Conservation (phyloP, 805 yeast genomes). For the Lipomyces chichibuensis region DNA sequence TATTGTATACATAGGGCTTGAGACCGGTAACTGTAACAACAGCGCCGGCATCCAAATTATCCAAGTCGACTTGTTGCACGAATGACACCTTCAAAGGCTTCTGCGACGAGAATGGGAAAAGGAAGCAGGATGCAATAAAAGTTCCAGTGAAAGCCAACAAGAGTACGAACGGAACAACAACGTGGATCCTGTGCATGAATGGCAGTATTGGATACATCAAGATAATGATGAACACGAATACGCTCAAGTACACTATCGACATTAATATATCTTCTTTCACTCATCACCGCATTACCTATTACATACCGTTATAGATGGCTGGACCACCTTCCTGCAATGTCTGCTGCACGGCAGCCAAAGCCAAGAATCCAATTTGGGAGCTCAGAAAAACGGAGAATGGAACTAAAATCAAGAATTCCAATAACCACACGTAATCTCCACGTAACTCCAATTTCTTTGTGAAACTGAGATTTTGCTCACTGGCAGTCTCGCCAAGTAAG, state of each 20-base stretch:
- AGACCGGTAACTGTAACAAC: conserved; percentile 51
- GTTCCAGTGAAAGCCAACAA: conserved; percentile 35
- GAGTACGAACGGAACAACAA: conserved; percentile 32
- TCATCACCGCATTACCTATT: background rate
- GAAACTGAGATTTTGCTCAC: conserved; percentile 52
- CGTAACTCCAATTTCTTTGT: conserved; percentile 41
- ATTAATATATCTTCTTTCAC: background rate
- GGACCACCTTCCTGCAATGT: conserved; percentile 66
- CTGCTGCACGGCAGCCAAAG: conserved; percentile 68
- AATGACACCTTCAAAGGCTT: conserved; percentile 76
- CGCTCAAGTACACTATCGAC: conserved; percentile 22
- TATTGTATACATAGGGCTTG: conserved; percentile 55
- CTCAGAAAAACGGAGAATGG: conserved; percentile 64
- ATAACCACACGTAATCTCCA: conserved; percentile 75
- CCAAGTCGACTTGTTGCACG: conserved; percentile 61
- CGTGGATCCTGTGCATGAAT: conserved; percentile 32
- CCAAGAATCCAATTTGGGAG: conserved; percentile 58
- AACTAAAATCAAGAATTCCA: conserved; percentile 69
- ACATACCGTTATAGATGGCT: conserved; percentile 29
- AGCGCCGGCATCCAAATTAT: conserved; percentile 38
- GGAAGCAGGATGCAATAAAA: conserved; percentile 36
- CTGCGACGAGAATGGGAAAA: conserved; percentile 60
- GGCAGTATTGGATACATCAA: conserved; percentile 47
- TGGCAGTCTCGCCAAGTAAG: conserved; percentile 54
- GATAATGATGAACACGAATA: conserved; percentile 33